Evolutionary conservation across 352 stramenopile species (phyloP).

Genomic region (Pythium rhizo-oryzae): DNA sequence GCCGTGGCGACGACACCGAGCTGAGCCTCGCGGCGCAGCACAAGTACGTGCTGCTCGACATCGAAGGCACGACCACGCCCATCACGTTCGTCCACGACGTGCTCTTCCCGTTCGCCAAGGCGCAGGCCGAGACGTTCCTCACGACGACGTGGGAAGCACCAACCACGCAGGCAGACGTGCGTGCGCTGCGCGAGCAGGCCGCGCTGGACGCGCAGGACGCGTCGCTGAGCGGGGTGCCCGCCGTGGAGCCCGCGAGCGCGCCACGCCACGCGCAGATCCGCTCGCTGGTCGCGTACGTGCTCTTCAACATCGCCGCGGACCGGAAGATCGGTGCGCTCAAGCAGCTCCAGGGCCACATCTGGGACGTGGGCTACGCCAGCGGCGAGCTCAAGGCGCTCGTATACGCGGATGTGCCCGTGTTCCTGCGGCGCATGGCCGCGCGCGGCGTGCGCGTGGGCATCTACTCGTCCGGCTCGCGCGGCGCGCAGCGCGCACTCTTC

Average conservation of each 20-base stretch:
- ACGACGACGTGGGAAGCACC: conserved; percentile 53
- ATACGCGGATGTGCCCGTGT: conserved; percentile 91
- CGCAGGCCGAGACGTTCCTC: conserved; percentile 66
- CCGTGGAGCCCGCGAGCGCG: conserved; percentile 21
- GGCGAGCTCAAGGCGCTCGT: conserved; percentile 89
- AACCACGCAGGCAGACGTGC: conserved; percentile 52
- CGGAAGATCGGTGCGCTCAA: conserved; percentile 91
- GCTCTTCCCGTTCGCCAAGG: conserved; percentile 91
- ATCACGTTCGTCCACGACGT: conserved; percentile 97
- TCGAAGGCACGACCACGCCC: conserved; percentile 95
- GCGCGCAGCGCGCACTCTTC: conserved; percentile 88
- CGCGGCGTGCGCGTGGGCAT: conserved; percentile 88
- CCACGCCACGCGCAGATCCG: conserved; percentile 34
- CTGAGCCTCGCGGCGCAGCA: conserved; percentile 62
- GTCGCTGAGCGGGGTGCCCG: conserved; percentile 31
- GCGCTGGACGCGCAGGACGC: conserved; percentile 33
- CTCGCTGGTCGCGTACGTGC: conserved; percentile 55
- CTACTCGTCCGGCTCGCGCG: conserved; percentile 93
- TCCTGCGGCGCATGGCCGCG: conserved; percentile 78
- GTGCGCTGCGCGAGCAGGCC: conserved; percentile 51
- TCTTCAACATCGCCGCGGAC: conserved; percentile 74
- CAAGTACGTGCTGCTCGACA: conserved; percentile 95
- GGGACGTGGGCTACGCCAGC: conserved; percentile 85
- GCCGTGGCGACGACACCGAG: conserved; percentile 1
- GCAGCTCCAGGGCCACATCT: conserved; percentile 90